phyloP scores from a whole-genome alignment of 2,329 filamentous ascomycete species.

The Camillea tinctor region DNA sequence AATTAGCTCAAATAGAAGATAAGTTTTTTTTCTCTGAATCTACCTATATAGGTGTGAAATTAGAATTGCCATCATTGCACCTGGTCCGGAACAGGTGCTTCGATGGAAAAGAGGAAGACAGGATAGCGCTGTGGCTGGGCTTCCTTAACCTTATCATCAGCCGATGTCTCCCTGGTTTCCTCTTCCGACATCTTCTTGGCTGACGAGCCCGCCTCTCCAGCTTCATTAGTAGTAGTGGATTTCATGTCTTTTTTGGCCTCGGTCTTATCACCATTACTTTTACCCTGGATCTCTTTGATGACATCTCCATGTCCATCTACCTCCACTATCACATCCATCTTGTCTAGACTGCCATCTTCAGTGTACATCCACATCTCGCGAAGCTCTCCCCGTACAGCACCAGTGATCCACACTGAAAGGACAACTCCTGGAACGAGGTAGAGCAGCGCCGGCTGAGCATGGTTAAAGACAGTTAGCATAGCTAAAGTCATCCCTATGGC shows the following conservation, averaged over 20 bases:
- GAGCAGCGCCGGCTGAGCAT: conserved; percentile 84
- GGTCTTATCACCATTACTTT: conserved; percentile 34
- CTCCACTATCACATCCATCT: conserved; percentile 54
- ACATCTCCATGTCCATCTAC: conserved; percentile 49
- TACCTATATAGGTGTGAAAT: neutral
- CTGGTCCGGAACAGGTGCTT: conserved; percentile 22
- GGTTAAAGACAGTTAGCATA: conserved; percentile 74
- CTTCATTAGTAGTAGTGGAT: conserved; percentile 5
- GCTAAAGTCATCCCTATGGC: conserved; percentile 76
- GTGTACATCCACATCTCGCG: conserved; percentile 77
- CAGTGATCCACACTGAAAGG: conserved; percentile 72
- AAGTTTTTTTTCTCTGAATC: neutral
- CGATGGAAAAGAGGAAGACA: conserved; percentile 32
- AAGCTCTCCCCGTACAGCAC: conserved; percentile 67
- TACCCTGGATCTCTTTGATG: conserved; percentile 39
- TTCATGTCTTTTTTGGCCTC: conserved; percentile 27
- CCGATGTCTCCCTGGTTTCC: conserved; percentile 6
- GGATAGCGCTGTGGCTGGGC: conserved; percentile 10
- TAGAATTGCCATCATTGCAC: conserved; percentile 1
- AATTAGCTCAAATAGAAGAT: too few relatives aligned
- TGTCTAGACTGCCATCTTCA: conserved; percentile 64
- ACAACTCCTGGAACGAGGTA: conserved; percentile 90
- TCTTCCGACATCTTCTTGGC: conserved; percentile 21
- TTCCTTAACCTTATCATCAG: conserved; percentile 8
- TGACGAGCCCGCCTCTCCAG: conserved; percentile 18